These are phyloP conservation scores for Pinus tabuliformis DNA, from an alignment of 75 land plant genomes.

Conservation along the genomic window DNA sequence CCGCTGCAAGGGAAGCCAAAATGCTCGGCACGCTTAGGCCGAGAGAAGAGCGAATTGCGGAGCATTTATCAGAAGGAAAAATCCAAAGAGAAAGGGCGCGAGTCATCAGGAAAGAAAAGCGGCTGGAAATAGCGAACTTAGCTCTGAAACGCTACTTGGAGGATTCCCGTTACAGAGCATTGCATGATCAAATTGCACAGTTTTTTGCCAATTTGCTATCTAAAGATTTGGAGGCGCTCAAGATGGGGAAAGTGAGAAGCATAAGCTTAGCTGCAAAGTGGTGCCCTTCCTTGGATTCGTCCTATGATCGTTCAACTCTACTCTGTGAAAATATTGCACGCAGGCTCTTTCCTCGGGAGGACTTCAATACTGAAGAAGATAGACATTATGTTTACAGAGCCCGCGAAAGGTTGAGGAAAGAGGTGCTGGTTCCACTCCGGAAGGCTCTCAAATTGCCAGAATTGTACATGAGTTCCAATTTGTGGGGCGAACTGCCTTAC, in stretches of 20 bases:
- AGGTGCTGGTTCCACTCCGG: no score
- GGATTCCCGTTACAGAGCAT: conserved; percentile 29
- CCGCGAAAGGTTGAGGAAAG: no score
- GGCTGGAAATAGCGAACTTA: conserved; percentile 17
- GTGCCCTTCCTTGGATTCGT: neutral
- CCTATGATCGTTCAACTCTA: conserved; percentile 14
- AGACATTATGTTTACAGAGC: no score
- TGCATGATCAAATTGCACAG: conserved; percentile 45
- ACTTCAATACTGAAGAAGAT: no score
- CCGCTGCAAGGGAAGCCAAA: conserved; percentile 21
- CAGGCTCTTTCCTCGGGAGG: conserved; percentile 32
- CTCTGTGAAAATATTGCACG: conserved; percentile 56
- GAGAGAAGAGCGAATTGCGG: conserved; percentile 12
- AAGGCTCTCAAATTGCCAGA: no score
- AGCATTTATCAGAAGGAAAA: conserved; percentile 7
- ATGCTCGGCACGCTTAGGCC: conserved; percentile 13
- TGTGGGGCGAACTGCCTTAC: conserved; percentile 59
- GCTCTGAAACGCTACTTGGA: conserved; percentile 29
- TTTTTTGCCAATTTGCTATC: conserved; percentile 43
- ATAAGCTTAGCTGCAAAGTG: conserved; percentile 68
- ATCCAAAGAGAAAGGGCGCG: conserved; percentile 26
- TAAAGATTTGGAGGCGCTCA: conserved; percentile 27
- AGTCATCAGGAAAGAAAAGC: conserved; percentile 30
- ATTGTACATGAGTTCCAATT: conserved; percentile 53
- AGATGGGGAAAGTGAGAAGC: conserved; percentile 10